Evolutionary conservation across 2,329 filamentous ascomycete species (phyloP), one percentile per base, ranked within the genome.

Genomic region (Aspergillus amoenus): DNA sequence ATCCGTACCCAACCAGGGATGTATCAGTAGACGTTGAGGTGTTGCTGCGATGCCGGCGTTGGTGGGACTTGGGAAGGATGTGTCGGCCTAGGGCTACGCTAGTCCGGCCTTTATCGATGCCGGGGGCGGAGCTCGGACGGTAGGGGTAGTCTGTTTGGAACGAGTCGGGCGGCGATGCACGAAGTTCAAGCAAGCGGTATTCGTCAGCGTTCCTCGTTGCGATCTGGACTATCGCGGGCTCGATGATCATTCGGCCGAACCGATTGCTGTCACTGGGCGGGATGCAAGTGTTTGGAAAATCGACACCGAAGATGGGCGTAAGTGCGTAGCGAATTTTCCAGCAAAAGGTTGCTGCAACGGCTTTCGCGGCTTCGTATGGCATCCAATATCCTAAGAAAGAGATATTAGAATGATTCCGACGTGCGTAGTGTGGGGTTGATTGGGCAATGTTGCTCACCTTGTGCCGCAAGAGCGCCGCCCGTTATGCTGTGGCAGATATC

Each of bases 401-500:
- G 18, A 21, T 30, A 50, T n/a, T 48, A 43, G 54, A 41, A n/a
- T n/a, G 34, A n/a, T 13, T 37, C 15, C 9, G 34, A 15, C 34
- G 41, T 34, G 55, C 41, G 13, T 18, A 21, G 13, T 37, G 32
- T 18, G 2, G 12, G n/a, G n/a, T 21, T 22, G 24, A n/a, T 27
- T 13, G n/a, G 9, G 34, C 27, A 18, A 15, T 32, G 8, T 9
- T 21, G 40, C n/a, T 59, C 79, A 92, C 91, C 93, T 86, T 99
- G 94, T 52, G 93, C 93, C 59, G 86, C 86, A 56, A 97, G 87
- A 30, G 92, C 88, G 6, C 94, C 94, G 24, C 94, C 94, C 0
- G 94, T 99, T 71, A 97, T 96, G 73, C 91, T 96, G 72, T 96
- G 89, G 27, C 89, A 91, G 60, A 97, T 90, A n/a, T 94, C 88